These are phyloP conservation scores for Tremellales sp. DNA, from an alignment of 1,284 basidiomycete species.

Conservation along the genomic window DNA sequence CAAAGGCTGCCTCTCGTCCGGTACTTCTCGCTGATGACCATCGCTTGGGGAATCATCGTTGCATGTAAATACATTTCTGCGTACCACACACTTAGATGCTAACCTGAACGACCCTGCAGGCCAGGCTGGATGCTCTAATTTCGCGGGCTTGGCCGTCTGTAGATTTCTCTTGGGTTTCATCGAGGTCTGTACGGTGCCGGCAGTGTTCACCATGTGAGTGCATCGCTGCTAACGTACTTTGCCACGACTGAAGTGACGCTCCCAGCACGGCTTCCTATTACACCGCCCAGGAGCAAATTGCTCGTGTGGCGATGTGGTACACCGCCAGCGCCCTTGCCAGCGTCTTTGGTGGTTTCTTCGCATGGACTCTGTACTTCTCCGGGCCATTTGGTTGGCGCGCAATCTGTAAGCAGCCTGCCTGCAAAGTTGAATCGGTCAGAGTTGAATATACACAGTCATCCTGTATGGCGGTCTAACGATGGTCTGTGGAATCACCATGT, in stretches of 20 bases:
- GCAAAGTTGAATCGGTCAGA: neutral
- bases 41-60: slow-evolving; percentile 7
- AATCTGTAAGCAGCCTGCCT: no score
- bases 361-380: slow-evolving; percentile 6
- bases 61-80: neutral
- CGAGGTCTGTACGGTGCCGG: slow-evolving; percentile 11
- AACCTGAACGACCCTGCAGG: no score
- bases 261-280: slow-evolving; percentile 20
- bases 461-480: slow-evolving; percentile 7
- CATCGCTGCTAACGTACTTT: slow-evolving; percentile 15
- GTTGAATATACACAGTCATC: slow-evolving; percentile 1
- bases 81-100: neutral
- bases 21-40: slow-evolving; percentile 8
- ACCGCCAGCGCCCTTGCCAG: slow-evolving; percentile 2
- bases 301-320: slow-evolving; percentile 1
- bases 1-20: slow-evolving; percentile 7
- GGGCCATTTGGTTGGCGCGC: neutral
- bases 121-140: slow-evolving; percentile 4
- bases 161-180: slow-evolving; percentile 10
- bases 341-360: slow-evolving; percentile 11
- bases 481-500: slow-evolving; percentile 6
- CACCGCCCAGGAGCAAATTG: slow-evolving; percentile 8
- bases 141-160: slow-evolving; percentile 6
- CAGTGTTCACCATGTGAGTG: slow-evolving; percentile 8
- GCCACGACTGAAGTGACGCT: slow-evolving; percentile 42